Evolutionary conservation across 2,329 filamentous ascomycete species (phyloP).

Genomic region (Fusarium mexicanum): DNA sequence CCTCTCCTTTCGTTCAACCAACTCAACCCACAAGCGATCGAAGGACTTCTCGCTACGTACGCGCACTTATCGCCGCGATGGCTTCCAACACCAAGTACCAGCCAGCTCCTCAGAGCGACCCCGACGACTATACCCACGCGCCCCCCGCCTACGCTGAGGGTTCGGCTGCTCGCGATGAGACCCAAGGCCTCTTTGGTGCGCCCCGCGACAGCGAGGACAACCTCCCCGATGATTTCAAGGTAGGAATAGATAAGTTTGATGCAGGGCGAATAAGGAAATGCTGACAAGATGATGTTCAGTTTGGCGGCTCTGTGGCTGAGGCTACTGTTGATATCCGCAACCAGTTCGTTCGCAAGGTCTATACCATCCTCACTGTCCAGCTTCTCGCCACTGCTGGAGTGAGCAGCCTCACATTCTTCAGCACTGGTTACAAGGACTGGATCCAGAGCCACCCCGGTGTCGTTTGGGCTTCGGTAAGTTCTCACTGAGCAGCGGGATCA

Average conservation of each 20-base stretch:
- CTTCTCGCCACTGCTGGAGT: slow-evolving; percentile 84
- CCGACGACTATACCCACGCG: slow-evolving; percentile 81
- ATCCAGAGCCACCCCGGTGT: slow-evolving; percentile 85
- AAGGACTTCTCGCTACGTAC: neutral
- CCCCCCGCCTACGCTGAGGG: slow-evolving; percentile 80
- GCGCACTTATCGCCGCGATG: slow-evolving; percentile 58
- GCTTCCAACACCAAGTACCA: slow-evolving; percentile 83
- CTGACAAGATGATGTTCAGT: slow-evolving; percentile 60
- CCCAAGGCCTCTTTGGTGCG: slow-evolving; percentile 70
- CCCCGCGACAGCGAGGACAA: slow-evolving; percentile 88
- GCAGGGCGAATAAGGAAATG: neutral
- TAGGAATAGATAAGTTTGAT: slow-evolving; percentile 44
- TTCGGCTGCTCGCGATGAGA: slow-evolving; percentile 62
- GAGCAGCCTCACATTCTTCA: slow-evolving; percentile 88
- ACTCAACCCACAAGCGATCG: neutral
- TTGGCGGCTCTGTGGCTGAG: slow-evolving; percentile 91
- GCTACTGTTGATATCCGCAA: slow-evolving; percentile 95
- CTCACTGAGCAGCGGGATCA: neutral
- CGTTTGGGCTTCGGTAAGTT: slow-evolving; percentile 80
- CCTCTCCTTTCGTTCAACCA: neutral
- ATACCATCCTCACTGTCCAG: slow-evolving; percentile 96
- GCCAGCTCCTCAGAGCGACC: slow-evolving; percentile 85
- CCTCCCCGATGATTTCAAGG: slow-evolving; percentile 96
- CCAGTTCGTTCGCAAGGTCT: slow-evolving; percentile 97
- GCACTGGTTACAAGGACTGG: slow-evolving; percentile 80